A percentile compares a stretch with the other conserved stretches of the same genome.
phyloP scores from a whole-genome alignment of 148 eudicot species.

The Camellia japonica region DNA sequence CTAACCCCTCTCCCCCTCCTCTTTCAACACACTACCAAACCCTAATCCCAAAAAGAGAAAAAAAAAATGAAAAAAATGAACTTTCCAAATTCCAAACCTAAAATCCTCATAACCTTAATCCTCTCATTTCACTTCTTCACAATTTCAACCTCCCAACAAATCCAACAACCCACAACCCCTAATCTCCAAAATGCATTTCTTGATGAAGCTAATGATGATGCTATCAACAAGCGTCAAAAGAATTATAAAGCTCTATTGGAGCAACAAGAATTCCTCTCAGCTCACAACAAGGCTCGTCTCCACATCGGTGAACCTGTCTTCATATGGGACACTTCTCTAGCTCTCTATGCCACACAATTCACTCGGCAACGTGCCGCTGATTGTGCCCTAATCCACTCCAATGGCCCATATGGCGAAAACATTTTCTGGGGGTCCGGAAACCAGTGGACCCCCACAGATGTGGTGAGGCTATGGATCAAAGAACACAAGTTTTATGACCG shows the following conservation, averaged over 20 bases:
- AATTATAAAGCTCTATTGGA: not conserved
- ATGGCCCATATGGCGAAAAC: constrained; percentile 17
- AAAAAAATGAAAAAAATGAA: constrained; percentile 2
- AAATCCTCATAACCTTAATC: not conserved
- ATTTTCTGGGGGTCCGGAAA: constrained; percentile 14
- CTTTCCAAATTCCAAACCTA: not conserved
- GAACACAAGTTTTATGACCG: constrained; percentile 16
- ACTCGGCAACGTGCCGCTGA: not conserved
- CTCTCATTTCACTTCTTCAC: not conserved
- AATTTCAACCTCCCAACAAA: not conserved
- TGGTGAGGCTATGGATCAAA: not conserved
- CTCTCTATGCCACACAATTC: not conserved
- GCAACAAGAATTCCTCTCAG: not conserved
- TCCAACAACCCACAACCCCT: not conserved
- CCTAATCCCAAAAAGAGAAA: not conserved
- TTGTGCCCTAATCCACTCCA: constrained; percentile 8
- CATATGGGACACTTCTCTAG: not conserved
- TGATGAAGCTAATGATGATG: not conserved
- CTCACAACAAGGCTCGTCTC: constrained; percentile 14
- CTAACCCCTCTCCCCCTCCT: not conserved
- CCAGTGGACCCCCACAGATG: constrained; percentile 3
- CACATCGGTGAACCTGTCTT: not conserved
- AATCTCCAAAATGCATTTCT: not conserved
- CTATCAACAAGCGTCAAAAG: not conserved
- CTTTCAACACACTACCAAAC: not conserved